Base-by-base conservation (phyloP, 805 yeast species). In the Lipomyces lipofer region DNA sequence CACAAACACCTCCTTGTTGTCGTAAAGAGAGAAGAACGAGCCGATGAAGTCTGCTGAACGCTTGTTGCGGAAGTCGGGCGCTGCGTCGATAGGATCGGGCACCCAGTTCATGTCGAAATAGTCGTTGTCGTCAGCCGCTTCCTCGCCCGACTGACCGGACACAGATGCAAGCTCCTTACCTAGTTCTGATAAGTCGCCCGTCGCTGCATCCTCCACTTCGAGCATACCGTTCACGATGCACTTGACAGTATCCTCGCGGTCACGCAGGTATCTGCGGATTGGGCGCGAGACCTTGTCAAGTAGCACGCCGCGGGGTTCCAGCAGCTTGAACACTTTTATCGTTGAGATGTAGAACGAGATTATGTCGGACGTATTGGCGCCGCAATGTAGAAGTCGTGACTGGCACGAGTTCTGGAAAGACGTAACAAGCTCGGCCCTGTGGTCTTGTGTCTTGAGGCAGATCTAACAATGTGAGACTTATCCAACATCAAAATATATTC, bases 281-380 rank as follows among this genome's bases (percentile, higher is more conserved):
- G 94, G 94, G 30, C 89, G 70, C 1, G 88, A 82, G 0, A 88
- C 91, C 46, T 82, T 81, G 65, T 87, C 95, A 6, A 91, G 72
- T 28, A 91, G 71, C 0, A 88, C 92, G 0, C 96, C 96, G 35
- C 87, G 76, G 5, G 96, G 95, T 64, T 92, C 98, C n/a, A 94
- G 73, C 0, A 84, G 71, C 25, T 85, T 67, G 55, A 92, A 88
- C 0, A 90, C 77, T 59, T 81, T 77, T 43, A 91, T 85, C 1
- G 91, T 81, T 13, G 82, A 79, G 3, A 86, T 82, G 65, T 88
- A 92, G 49, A 78, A 80, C 1, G 80, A 70, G 24, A 92, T 78
- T 6, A 89, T 82, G 47, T 84, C 88, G 3, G 78, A 76, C 0
- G 98, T 92, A 61, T 86, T 82, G 1, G 86, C 79, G 19, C 96